Evolutionary conservation across 2,329 filamentous ascomycete genomes (phyloP).

Genomic region (Capronia americana): DNA sequence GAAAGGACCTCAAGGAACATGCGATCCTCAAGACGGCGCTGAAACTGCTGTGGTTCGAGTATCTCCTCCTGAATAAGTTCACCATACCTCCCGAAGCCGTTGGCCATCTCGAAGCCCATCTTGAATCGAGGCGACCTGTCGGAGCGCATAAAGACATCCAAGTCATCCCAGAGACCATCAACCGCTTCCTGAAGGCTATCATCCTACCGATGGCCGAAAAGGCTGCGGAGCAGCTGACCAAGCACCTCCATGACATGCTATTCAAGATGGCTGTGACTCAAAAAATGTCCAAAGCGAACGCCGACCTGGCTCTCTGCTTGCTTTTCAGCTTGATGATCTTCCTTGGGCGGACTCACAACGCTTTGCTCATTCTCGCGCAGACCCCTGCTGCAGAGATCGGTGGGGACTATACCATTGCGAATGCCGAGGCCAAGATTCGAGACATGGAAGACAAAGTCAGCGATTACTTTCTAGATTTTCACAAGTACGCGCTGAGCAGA

Average conservation of each 20-base stretch:
- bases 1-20: constrained; percentile 30
- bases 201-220: constrained; percentile 28
- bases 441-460: constrained; percentile 32
- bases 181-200: constrained; percentile 34
- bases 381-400: constrained; percentile 13
- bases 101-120: constrained; percentile 16
- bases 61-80: constrained; percentile 31
- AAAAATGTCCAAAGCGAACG: constrained; percentile 16
- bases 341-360: constrained; percentile 27
- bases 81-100: constrained; percentile 21
- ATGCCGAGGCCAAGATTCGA: constrained; percentile 25
- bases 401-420: constrained; percentile 7
- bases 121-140: constrained; percentile 17
- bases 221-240: constrained; percentile 23
- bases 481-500: constrained; percentile 34
- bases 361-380: constrained; percentile 25
- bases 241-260: constrained; percentile 32
- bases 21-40: constrained; percentile 26
- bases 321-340: constrained; percentile 34
- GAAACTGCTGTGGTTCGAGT: constrained; percentile 34
- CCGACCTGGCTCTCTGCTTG: constrained; percentile 33
- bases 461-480: constrained; percentile 33
- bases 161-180: constrained; percentile 34
- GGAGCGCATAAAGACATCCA: constrained; percentile 4
- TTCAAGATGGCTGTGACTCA: constrained; percentile 33